Conservation (phyloP, 2,329 filamentous ascomycete species). For the Trichoderma oligosporum region DNA sequence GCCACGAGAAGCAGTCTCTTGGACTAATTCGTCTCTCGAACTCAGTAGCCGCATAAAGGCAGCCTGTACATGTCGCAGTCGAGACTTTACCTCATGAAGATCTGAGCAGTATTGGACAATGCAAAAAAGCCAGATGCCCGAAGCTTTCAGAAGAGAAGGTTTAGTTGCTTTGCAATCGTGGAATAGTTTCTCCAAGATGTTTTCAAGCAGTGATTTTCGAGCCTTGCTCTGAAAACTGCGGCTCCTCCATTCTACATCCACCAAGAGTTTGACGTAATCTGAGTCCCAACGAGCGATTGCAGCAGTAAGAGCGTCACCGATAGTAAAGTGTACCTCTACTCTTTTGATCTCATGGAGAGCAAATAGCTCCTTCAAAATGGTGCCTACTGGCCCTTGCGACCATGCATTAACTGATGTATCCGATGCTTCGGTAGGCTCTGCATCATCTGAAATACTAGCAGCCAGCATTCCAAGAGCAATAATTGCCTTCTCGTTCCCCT, state of each 20-base stretch:
- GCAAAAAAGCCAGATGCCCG: conserved; percentile 91
- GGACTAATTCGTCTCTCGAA: conserved; percentile 87
- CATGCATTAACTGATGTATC: conserved; percentile 26
- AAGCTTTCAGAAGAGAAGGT: conserved; percentile 83
- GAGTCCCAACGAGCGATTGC: conserved; percentile 80
- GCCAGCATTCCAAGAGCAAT: conserved; percentile 74
- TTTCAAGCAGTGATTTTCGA: conserved; percentile 42
- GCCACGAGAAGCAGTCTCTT: conserved; percentile 90
- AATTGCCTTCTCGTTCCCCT: conserved; percentile 78
- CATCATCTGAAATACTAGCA: conserved; percentile 40
- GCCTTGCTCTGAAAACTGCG: conserved; percentile 38
- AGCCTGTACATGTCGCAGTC: conserved; percentile 73
- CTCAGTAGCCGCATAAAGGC: conserved; percentile 85
- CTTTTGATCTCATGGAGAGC: conserved; percentile 78
- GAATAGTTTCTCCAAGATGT: conserved; percentile 68
- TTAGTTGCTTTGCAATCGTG: conserved; percentile 78
- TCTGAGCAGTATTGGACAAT: conserved; percentile 87
- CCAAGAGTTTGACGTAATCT: conserved; percentile 66
- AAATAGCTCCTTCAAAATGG: conserved; percentile 66
- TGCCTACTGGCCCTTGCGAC: conserved; percentile 42
- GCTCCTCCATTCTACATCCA: conserved; percentile 64
- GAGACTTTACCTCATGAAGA: conserved; percentile 66
- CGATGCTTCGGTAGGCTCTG: background rate
- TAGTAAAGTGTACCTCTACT: conserved; percentile 82
- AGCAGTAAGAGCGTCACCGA: conserved; percentile 82